phyloP scores from a whole-genome alignment of 176 grass and related monocot species.

The Musa schizocarpa region DNA sequence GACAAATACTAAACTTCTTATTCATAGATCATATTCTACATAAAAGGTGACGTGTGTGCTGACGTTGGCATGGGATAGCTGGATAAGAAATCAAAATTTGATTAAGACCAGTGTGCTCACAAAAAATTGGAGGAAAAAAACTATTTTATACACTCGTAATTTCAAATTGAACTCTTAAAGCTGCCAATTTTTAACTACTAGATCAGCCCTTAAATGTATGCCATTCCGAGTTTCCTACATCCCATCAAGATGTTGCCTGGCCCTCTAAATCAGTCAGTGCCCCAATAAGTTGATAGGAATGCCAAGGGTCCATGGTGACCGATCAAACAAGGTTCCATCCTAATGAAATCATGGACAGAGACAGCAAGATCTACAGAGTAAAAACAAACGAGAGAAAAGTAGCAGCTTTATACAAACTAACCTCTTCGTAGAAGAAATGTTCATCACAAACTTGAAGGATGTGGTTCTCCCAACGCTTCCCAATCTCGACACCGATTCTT shows the following conservation, averaged over 20 bases:
- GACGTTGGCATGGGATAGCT: no score
- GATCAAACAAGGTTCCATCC: not conserved
- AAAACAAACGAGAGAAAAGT: constrained; percentile 26
- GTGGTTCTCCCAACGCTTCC: constrained; percentile 77
- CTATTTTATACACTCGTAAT: not conserved
- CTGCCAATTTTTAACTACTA: not conserved
- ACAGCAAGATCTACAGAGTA: not conserved
- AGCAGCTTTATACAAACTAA: constrained; percentile 18
- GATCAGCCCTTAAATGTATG: no score
- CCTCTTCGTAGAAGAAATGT: constrained; percentile 86
- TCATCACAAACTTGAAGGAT: constrained; percentile 81
- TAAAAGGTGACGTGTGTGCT: no score
- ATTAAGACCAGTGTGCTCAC: no score
- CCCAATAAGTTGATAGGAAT: not conserved
- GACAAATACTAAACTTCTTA: not conserved
- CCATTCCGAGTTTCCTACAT: no score
- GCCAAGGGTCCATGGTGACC: not conserved
- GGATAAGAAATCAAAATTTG: no score
- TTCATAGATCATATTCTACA: no score
- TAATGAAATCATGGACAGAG: not conserved
- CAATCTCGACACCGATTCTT: constrained; percentile 49
- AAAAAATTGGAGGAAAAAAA: no score
- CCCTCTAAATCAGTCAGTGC: no score
- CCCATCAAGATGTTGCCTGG: no score
- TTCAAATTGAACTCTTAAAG: not conserved